These are phyloP conservation scores for Medicago lupulina DNA, from an alignment of 306 rosid species.

Conservation along the genomic window DNA sequence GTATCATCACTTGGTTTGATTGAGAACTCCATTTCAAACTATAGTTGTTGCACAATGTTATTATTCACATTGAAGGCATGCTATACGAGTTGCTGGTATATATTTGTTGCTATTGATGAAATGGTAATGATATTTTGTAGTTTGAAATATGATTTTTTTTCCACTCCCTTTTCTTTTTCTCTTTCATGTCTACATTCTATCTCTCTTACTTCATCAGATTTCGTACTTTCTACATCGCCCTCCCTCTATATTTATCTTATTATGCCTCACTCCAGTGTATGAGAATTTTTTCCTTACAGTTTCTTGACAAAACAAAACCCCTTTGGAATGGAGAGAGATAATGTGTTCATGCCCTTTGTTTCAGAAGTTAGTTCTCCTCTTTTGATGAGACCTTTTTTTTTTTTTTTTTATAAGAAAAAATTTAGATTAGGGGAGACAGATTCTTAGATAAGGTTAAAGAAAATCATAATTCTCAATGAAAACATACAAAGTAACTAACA, in stretches of 20 bases:
- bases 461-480: too few relatives aligned
- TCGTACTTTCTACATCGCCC: too few relatives aligned
- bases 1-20: slow-evolving; percentile 6
- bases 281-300: not conserved
- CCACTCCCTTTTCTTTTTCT: not conserved
- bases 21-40: not conserved
- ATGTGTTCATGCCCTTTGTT: too few relatives aligned
- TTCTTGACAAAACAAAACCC: too few relatives aligned
- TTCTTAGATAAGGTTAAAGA: too few relatives aligned
- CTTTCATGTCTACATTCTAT: too few relatives aligned
- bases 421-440: too few relatives aligned
- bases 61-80: slow-evolving; percentile 27
- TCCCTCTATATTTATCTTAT: not conserved
- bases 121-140: not conserved
- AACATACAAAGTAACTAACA: too few relatives aligned
- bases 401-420: too few relatives aligned
- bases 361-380: too few relatives aligned
- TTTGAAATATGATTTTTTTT: not conserved
- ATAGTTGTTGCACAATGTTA: slow-evolving; percentile 6
- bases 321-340: too few relatives aligned
- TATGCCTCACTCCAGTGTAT: not conserved
- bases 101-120: slow-evolving; percentile 7
- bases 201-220: not conserved
- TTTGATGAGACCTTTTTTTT: too few relatives aligned
- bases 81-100: slow-evolving; percentile 12